phyloP scores from a whole-genome alignment of 106 monocot species.

The Apostasia shenzhenica region DNA sequence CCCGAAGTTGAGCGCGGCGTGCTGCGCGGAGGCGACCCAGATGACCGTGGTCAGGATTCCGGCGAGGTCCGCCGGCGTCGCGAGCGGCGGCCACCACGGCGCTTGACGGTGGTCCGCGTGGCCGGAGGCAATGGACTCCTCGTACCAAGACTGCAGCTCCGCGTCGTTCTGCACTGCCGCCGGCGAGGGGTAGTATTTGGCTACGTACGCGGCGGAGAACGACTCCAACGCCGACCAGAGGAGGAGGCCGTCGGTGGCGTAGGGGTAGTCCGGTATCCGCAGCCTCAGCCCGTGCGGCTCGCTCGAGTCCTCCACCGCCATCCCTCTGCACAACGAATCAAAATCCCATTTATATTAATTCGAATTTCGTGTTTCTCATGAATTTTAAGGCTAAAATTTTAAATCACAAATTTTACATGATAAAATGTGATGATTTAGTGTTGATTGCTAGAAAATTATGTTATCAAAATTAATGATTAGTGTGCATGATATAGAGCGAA shows the following conservation, averaged over 20 bases:
- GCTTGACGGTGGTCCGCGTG: slow-evolving; percentile 62
- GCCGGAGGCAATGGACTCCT: slow-evolving; percentile 52
- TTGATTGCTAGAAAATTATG: neutral
- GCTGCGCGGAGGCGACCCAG: slow-evolving; percentile 88
- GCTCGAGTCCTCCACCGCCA: slow-evolving; percentile 71
- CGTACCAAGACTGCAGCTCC: slow-evolving; percentile 87
- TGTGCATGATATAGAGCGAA: neutral
- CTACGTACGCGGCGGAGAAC: slow-evolving; percentile 49
- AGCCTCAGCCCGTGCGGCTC: slow-evolving; percentile 68
- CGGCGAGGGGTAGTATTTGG: slow-evolving; percentile 35
- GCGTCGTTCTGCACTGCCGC: slow-evolving; percentile 34
- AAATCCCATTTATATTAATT: neutral
- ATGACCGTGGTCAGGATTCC: slow-evolving; percentile 72
- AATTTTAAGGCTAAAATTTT: too few species aligned
- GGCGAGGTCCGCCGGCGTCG: slow-evolving; percentile 33
- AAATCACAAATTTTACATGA: too few species aligned
- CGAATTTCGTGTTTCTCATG: too few species aligned
- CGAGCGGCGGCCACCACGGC: slow-evolving; percentile 75
- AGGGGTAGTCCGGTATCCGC: slow-evolving; percentile 84
- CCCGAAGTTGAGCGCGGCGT: slow-evolving; percentile 92
- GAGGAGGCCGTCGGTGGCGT: slow-evolving; percentile 88
- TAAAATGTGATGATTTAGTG: neutral
- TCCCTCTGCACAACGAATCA: slow-evolving; percentile 27
- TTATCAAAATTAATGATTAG: neutral
- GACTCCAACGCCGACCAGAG: slow-evolving; percentile 73